Evolutionary conservation across 78 protist species (phyloP).

Genomic region (Chrysochromulina parva): DNA sequence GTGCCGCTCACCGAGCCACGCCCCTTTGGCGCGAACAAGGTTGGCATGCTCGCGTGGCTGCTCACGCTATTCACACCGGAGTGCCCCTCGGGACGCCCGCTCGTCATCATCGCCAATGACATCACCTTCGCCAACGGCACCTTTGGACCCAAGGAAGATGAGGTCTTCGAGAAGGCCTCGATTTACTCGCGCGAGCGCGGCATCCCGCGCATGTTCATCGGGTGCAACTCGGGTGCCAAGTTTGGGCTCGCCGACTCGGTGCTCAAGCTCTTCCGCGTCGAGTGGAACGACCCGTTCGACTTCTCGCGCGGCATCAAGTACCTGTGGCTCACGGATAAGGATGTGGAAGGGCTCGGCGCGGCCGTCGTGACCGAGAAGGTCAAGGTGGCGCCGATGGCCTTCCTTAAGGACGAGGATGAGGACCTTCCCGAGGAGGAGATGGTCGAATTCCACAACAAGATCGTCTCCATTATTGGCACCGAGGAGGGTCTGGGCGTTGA

Average conservation of each 20-base stretch:
- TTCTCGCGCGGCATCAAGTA: slow-evolving; percentile 75
- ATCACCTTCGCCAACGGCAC: slow-evolving; percentile 89
- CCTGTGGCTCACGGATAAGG: slow-evolving; percentile 79
- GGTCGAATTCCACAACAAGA: slow-evolving; percentile 47
- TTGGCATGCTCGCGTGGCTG: slow-evolving; percentile 95
- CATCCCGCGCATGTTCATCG: slow-evolving; percentile 90
- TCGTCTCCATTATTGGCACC: slow-evolving; percentile 78
- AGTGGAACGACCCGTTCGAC: slow-evolving; percentile 67
- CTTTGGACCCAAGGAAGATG: slow-evolving; percentile 78
- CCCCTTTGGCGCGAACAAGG: slow-evolving; percentile 49
- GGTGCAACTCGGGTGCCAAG: slow-evolving; percentile 94
- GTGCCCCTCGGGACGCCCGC: slow-evolving; percentile 82
- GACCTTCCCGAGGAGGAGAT: neutral
- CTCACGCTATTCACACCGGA: slow-evolving; percentile 83
- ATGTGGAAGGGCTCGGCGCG: slow-evolving; percentile 44
- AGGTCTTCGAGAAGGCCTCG: slow-evolving; percentile 71
- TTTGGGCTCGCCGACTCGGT: slow-evolving; percentile 89
- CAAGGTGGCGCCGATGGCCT: neutral
- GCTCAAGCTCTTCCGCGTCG: slow-evolving; percentile 63
- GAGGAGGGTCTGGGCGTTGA: slow-evolving; percentile 94
- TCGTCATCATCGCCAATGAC: slow-evolving; percentile 93
- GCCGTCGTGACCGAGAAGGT: neutral
- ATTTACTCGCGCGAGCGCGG: slow-evolving; percentile 76
- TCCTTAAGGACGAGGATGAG: neutral
- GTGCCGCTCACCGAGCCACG: slow-evolving; percentile 43